These are phyloP conservation scores for Macrocystidia cucumis DNA, from an alignment of 1,284 basidiomycete species.

Conservation along the genomic window DNA sequence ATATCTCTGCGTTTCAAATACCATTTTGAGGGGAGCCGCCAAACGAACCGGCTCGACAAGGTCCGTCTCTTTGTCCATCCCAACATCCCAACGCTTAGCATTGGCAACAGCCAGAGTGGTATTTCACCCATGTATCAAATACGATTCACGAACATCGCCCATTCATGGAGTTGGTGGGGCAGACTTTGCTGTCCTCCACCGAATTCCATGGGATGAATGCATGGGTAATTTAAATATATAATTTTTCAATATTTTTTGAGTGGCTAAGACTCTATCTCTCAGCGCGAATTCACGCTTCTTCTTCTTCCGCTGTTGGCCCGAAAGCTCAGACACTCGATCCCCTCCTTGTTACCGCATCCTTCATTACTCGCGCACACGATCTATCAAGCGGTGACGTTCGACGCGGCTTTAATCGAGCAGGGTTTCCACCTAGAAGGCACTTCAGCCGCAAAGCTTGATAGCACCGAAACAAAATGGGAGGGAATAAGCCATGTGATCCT, in stretches of 20 bases:
- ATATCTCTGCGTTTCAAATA: slow-evolving; percentile 88
- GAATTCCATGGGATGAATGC: slow-evolving; percentile 64
- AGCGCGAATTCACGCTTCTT: slow-evolving; percentile 77
- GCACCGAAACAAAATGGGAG: slow-evolving; percentile 41
- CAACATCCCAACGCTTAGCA: background rate
- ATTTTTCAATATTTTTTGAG: background rate
- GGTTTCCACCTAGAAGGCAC: slow-evolving; percentile 61
- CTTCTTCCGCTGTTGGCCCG: slow-evolving; percentile 63
- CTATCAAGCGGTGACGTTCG: slow-evolving; percentile 87
- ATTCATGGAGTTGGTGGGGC: slow-evolving; percentile 75
- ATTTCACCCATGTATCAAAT: slow-evolving; percentile 86
- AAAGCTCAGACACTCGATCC: slow-evolving; percentile 72
- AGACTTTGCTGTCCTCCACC: slow-evolving; percentile 58
- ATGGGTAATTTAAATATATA: slow-evolving; percentile 44
- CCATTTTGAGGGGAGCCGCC: slow-evolving; percentile 85
- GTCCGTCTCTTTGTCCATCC: slow-evolving; percentile 25
- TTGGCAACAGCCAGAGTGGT: slow-evolving; percentile 84
- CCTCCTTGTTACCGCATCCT: slow-evolving; percentile 70
- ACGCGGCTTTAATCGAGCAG: slow-evolving; percentile 71
- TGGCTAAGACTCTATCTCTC: background rate
- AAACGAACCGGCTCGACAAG: slow-evolving; percentile 93
- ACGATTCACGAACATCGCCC: slow-evolving; percentile 72
- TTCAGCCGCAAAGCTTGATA: slow-evolving; percentile 22
- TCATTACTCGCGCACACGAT: slow-evolving; percentile 92
- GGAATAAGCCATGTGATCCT: slow-evolving; percentile 81